phyloP scores from a whole-genome alignment of 768 basidiomycete species.

The Chiua virens region DNA sequence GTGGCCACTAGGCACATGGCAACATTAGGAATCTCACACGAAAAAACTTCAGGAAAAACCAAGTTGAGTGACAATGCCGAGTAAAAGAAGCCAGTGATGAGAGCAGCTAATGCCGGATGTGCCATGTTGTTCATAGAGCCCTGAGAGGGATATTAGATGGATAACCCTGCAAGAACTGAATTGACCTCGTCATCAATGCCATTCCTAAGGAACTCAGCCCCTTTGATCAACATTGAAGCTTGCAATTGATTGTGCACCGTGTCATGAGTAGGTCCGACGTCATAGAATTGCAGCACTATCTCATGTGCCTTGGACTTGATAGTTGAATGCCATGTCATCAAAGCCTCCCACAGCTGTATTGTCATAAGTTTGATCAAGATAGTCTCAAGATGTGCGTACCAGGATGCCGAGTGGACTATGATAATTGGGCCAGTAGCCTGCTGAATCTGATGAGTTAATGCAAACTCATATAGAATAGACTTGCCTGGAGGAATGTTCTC shows the following conservation, averaged over 20 bases:
- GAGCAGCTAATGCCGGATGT: neutral
- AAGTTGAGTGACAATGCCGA: neutral
- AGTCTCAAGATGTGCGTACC: neutral
- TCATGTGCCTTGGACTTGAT: neutral
- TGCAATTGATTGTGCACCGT: neutral
- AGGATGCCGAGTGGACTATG: neutral
- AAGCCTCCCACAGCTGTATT: neutral
- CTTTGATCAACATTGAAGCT: neutral
- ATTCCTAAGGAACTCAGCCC: neutral
- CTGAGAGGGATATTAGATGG: neutral
- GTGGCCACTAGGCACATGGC: conserved; percentile 16
- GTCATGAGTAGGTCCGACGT: neutral
- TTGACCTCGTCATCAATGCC: neutral
- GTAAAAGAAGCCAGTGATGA: neutral
- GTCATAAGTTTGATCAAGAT: neutral
- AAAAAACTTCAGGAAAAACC: neutral
- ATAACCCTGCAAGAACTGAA: neutral
- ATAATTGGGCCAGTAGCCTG: neutral
- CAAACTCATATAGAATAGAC: neutral
- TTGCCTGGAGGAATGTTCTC: neutral
- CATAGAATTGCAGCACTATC: neutral
- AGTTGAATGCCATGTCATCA: neutral
- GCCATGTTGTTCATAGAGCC: neutral
- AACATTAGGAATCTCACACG: neutral
- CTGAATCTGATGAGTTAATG: neutral